Percentiles rank a stretch among this genome's conserved stretches.
Conservation (phyloP, 257 asterid genomes). For the Perilla frutescens region DNA sequence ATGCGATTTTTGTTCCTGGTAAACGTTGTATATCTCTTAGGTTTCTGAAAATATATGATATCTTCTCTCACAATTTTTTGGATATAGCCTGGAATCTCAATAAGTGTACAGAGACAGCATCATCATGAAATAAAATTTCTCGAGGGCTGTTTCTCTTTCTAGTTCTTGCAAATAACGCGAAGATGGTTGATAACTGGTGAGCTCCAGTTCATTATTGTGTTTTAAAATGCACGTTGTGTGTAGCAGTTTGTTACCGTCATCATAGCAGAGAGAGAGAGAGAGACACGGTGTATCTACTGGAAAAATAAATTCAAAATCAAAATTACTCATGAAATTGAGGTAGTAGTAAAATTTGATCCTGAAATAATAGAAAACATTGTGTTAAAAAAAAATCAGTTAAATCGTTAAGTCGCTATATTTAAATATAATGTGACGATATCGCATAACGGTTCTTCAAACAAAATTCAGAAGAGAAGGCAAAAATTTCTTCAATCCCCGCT, state of each 20-base stretch:
- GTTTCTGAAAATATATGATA: constrained; percentile 33
- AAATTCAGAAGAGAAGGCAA: not conserved
- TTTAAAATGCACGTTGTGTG: no score
- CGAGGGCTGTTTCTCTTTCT: not conserved
- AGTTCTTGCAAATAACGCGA: not conserved
- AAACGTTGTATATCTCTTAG: constrained; percentile 41
- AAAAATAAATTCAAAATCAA: no score
- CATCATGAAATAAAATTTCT: not conserved
- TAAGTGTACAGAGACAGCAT: constrained; percentile 28
- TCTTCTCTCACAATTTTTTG: constrained; percentile 1
- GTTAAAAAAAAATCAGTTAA: no score
- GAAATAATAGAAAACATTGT: no score
- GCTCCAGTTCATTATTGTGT: not conserved
- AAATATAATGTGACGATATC: not conserved
- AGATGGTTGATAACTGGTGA: not conserved
- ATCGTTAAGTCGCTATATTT: no score
- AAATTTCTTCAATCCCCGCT: not conserved
- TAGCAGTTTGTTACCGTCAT: no score
- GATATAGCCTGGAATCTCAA: constrained; percentile 15
- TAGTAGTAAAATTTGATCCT: no score
- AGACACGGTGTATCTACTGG: no score
- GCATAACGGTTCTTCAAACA: not conserved
- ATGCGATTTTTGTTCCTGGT: constrained; percentile 30
- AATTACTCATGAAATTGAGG: no score
- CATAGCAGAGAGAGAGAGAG: no score